These are phyloP conservation scores for Triticum monococcum DNA, from an alignment of 176 grass and related monocot genomes.

Conservation along the genomic window DNA sequence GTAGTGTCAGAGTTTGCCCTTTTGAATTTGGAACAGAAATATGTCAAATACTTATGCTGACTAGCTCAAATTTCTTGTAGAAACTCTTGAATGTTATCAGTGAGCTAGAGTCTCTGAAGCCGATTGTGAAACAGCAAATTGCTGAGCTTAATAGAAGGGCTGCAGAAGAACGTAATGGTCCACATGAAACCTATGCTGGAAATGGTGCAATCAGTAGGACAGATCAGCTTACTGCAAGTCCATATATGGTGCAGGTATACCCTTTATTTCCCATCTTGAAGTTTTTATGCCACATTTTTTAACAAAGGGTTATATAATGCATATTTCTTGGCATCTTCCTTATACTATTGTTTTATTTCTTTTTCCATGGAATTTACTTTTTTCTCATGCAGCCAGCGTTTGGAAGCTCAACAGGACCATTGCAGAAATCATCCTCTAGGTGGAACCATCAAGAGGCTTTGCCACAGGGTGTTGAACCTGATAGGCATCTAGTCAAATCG, in stretches of 20 bases:
- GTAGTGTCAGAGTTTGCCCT: not conserved
- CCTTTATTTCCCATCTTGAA: not conserved
- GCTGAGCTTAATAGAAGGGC: constrained; percentile 40
- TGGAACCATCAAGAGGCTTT: constrained; percentile 27
- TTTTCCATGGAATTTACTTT: not conserved
- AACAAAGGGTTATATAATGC: constrained; percentile 6
- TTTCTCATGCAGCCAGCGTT: constrained; percentile 22
- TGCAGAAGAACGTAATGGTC: constrained; percentile 33
- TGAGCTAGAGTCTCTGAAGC: constrained; percentile 90
- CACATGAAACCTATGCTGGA: constrained; percentile 21
- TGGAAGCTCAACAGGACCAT: constrained; percentile 35
- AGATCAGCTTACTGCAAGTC: constrained; percentile 33
- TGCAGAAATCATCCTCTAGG: constrained; percentile 19
- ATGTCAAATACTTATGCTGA: not conserved
- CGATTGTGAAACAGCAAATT: constrained; percentile 65
- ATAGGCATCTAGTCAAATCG: constrained; percentile 43
- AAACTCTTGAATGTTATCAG: constrained; percentile 78
- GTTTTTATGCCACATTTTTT: not conserved
- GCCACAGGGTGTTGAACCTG: constrained; percentile 20
- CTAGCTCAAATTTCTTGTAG: constrained; percentile 42
- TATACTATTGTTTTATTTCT: constrained; percentile 14
- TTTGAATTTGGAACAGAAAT: not conserved
- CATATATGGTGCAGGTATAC: constrained; percentile 66
- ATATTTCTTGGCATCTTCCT: not conserved
- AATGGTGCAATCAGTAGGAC: constrained; percentile 24